Conservation (phyloP, 129 eudicot species). For the Rutidosis leptorrhynchoides region DNA sequence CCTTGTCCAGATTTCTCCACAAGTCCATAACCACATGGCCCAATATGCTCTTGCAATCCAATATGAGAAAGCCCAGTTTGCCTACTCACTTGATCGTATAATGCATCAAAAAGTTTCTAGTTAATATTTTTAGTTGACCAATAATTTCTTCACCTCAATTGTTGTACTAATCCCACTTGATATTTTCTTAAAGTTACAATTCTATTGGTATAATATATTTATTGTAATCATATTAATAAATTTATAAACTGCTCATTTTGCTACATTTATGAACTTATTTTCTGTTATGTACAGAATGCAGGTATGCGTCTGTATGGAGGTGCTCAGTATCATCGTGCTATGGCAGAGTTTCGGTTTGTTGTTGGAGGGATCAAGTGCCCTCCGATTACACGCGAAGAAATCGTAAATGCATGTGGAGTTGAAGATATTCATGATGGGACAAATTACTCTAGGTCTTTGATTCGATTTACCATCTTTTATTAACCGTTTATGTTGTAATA, state of each 20-base stretch:
- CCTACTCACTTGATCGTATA: no score
- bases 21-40: no score
- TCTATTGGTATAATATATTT: no score
- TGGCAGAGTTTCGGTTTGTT: conserved; percentile 99
- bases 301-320: conserved; percentile 99
- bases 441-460: conserved; percentile 74
- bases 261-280: not conserved
- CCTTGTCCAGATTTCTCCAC: no score
- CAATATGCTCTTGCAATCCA: no score
- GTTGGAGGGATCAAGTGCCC: conserved; percentile 98
- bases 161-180: no score
- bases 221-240: no score
- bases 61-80: no score
- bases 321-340: conserved; percentile 98
- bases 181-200: no score
- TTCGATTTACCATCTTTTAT: conserved; percentile 7
- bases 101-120: no score
- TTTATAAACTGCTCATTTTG: no score
- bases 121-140: not conserved
- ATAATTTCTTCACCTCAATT: not conserved
- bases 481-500: not conserved
- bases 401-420: conserved; percentile 99
- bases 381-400: conserved; percentile 96
- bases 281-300: conserved; percentile 59
- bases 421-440: conserved; percentile 99